Percentiles rank a stretch among this genome's conserved stretches.
These are phyloP conservation scores for Mallotus repandus DNA, from an alignment of 441 rosid genomes.

Conservation along the genomic window DNA sequence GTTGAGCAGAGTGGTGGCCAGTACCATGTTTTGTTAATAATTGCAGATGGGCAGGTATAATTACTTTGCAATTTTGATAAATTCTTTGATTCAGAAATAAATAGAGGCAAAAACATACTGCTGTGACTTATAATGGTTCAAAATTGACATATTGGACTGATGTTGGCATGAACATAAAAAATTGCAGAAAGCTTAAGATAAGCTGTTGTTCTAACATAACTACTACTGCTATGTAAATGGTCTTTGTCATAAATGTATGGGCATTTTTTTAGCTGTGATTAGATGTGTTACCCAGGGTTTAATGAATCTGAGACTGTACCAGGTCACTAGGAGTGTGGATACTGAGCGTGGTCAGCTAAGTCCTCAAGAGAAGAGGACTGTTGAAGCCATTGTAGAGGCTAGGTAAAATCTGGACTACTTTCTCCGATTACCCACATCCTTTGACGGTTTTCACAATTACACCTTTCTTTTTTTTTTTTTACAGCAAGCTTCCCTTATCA, in stretches of 20 bases:
- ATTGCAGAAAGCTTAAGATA: not conserved
- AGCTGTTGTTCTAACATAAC: not conserved
- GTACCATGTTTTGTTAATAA: conserved; percentile 89
- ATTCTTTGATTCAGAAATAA: not conserved
- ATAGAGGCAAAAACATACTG: not conserved
- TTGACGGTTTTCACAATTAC: conserved; percentile 7
- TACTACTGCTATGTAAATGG: not conserved
- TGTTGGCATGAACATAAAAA: not conserved
- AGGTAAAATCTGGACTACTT: conserved; percentile 44
- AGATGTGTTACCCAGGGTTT: not conserved
- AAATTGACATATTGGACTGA: not conserved
- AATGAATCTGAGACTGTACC: conserved; percentile 11
- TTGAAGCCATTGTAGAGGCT: conserved; percentile 88
- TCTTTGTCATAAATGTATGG: not conserved
- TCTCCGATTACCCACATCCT: not conserved
- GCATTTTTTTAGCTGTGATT: not conserved
- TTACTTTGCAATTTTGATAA: not conserved
- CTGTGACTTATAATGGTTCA: not conserved
- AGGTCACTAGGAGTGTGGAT: conserved; percentile 96
- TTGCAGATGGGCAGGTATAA: conserved; percentile 96
- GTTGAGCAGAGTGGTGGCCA: conserved; percentile 94
- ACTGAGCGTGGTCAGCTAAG: conserved; percentile 63
- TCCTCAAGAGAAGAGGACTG: conserved; percentile 81
- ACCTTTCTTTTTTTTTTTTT: conserved; percentile 25
- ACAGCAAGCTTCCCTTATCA: conserved; percentile 89